phyloP scores from a whole-genome alignment of 225 moss, liverwort and hornwort genomes.

The Physcomitrellopsis africana region DNA sequence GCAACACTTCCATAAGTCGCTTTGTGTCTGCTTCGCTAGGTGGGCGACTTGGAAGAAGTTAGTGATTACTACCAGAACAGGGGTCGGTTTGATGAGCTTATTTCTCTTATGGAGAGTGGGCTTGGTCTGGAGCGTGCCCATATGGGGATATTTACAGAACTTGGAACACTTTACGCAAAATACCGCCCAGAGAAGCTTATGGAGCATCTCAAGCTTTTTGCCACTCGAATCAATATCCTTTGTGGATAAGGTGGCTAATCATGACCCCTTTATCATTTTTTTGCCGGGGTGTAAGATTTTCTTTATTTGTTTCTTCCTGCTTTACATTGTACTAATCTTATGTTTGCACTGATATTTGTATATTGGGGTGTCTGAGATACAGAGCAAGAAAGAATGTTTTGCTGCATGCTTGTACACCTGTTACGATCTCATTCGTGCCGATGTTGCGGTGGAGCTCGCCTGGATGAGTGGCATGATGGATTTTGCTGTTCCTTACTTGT shows the following conservation, averaged over 20 bases:
- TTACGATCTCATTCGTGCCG: conserved; percentile 96
- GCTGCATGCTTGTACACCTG: conserved; percentile 96
- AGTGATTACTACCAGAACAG: conserved; percentile 97
- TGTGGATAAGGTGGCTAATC: conserved; percentile 73
- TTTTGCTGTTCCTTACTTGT: conserved; percentile 82
- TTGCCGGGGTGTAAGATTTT: neutral
- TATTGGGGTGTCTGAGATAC: conserved; percentile 28
- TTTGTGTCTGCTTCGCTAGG: conserved; percentile 42
- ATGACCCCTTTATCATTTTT: neutral
- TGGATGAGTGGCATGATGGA: conserved; percentile 97
- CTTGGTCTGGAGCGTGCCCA: conserved; percentile 97
- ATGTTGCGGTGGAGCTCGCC: conserved; percentile 91
- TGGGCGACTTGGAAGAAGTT: conserved; percentile 97
- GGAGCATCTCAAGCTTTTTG: conserved; percentile 98
- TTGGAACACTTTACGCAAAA: conserved; percentile 89
- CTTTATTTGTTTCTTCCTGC: too few species aligned
- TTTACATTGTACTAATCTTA: too few species aligned
- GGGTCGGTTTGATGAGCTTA: conserved; percentile 95
- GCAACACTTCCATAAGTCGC: too few species aligned
- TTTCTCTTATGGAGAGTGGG: conserved; percentile 97
- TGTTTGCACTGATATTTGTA: neutral
- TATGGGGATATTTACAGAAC: conserved; percentile 99
- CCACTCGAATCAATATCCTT: conserved; percentile 97
- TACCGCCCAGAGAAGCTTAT: conserved; percentile 96
- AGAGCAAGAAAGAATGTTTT: conserved; percentile 98